These are phyloP conservation scores for Claviceps purpurea DNA, from an alignment of 2,329 filamentous ascomycete species.

Conservation along the genomic window DNA sequence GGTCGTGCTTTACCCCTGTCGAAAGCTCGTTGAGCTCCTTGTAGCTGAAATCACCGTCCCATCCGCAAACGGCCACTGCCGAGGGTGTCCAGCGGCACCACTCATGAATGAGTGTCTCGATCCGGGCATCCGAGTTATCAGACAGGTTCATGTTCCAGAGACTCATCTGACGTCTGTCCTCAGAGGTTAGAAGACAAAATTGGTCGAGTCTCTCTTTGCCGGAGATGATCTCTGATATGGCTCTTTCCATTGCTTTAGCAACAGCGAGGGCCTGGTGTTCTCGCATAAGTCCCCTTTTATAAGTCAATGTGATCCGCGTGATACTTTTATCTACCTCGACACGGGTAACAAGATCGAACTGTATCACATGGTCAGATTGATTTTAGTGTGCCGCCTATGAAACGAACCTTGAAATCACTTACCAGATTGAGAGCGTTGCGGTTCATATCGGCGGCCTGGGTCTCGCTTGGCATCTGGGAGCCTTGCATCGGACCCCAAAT, in stretches of 20 bases:
- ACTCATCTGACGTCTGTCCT: neutral
- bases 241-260: neutral
- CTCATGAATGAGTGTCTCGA: neutral
- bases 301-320: neutral
- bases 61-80: slow-evolving; percentile 3
- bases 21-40: slow-evolving; percentile 16
- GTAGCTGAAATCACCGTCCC: slow-evolving; percentile 28
- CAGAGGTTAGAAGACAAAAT: neutral
- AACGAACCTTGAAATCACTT: neutral
- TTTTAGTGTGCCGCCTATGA: too few relatives aligned
- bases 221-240: neutral
- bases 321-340: neutral
- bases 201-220: neutral
- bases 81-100: neutral
- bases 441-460: neutral
- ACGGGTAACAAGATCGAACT: neutral
- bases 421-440: neutral
- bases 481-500: neutral
- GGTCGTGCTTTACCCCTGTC: neutral
- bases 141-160: neutral
- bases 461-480: neutral
- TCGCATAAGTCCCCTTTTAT: neutral
- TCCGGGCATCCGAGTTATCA: neutral
- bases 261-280: neutral
- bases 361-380: neutral